Base-by-base conservation (phyloP, 192 early-diverging fungal species). In the Paraglomus brasilianum region DNA sequence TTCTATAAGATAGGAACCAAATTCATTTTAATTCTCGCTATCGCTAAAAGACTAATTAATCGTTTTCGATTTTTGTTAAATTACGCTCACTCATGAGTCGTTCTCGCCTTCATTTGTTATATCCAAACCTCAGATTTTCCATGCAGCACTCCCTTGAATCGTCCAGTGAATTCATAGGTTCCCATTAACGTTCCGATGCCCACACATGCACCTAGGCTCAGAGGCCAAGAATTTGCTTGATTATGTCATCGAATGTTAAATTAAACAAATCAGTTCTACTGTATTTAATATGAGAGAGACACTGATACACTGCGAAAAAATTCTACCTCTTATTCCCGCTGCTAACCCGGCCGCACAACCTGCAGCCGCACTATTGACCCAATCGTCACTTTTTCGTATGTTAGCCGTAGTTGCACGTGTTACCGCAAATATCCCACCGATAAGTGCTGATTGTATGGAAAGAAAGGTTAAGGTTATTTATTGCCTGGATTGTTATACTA, bases 361-460 rank as follows among this genome's bases (percentile, higher is more conserved):
- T 67, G 84, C 90, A 58, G 84, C 78, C 22, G 79, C 86, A 64
- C 86, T 82, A 75, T 92, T 92, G 61, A 83, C 76, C 74, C 83
- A 80, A 75, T 92, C 90, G 61, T 89, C 86, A 60, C 86, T 81
- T 68, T 81, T 80, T 64, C 90, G 87, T 60, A 85, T 72, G 66
- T 85, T 78, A 19, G 79, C 69, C 15, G 78, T 76, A 19, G 81
- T 77, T 21, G 84, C 79, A 61, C 88, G 87, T 49, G 85, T 86
- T 40, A 83, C 84, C 41, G 89, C 83, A 85, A 88, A 92, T 41
- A 90, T 80, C 75, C 90, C 90, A 58, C 89, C 90, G 82, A 92
- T 87, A 19, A 86, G 88, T 70, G 89, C 90, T 88, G 80, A 71
- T 22, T 17, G 52, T 50, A 41, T 38, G 17, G 56, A 38, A 14